Percentiles rank a stretch among this genome's conserved stretches.
Evolutionary conservation across 2,329 filamentous ascomycete genomes (phyloP).

Genomic region (Didymella keratinophila): DNA sequence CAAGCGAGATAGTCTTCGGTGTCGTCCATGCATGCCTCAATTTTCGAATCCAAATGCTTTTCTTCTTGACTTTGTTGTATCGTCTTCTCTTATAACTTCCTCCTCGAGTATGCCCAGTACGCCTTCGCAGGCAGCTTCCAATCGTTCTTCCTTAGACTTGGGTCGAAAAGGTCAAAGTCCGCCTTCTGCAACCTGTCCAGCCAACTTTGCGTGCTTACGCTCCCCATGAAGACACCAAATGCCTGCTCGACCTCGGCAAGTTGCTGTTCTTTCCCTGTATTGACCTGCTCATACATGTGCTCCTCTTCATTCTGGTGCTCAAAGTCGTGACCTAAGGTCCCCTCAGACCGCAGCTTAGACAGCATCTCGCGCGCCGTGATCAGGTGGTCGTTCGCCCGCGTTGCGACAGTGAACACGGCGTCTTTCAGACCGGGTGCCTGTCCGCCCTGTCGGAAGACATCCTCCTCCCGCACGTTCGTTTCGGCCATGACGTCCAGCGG

Average conservation of each 20-base stretch:
- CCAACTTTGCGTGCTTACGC: constrained; percentile 79
- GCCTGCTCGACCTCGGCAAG: constrained; percentile 67
- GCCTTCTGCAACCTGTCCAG: constrained; percentile 77
- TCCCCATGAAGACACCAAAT: constrained; percentile 83
- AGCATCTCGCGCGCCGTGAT: constrained; percentile 95
- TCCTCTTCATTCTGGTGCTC: constrained; percentile 84
- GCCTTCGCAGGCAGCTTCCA: constrained; percentile 89
- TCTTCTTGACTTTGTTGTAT: background rate
- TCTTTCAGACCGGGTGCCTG: constrained; percentile 83
- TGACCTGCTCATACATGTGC: constrained; percentile 59
- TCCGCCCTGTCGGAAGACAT: constrained; percentile 82
- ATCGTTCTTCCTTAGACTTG: constrained; percentile 68
- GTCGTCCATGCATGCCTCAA: too few species aligned
- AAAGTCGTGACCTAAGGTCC: constrained; percentile 83
- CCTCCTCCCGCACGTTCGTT: constrained; percentile 81
- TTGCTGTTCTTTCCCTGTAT: constrained; percentile 48
- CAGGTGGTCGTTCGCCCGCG: constrained; percentile 91
- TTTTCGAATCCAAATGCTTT: too few species aligned
- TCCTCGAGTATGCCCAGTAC: constrained; percentile 66
- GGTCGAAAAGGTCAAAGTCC: constrained; percentile 83
- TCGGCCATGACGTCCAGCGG: constrained; percentile 92
- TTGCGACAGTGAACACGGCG: constrained; percentile 90
- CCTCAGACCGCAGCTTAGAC: constrained; percentile 75
- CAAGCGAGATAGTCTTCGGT: too few species aligned
- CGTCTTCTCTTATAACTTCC: constrained; percentile 50